These are phyloP conservation scores for Arachis monticola DNA, from an alignment of 331 rosid species.

Conservation along the genomic window DNA sequence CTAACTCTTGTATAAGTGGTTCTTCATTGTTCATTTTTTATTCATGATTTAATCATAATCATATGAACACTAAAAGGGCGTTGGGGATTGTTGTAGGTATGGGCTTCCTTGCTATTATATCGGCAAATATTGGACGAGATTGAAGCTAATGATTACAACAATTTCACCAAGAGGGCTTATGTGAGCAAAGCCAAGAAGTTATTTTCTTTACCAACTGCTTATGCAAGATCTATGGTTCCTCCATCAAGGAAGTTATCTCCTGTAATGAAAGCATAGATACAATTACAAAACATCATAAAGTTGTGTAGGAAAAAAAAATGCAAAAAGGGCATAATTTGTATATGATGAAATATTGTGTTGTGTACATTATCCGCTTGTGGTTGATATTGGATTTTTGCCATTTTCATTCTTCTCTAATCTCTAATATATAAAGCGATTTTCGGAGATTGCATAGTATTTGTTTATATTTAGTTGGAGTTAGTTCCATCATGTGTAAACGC, in stretches of 20 bases:
- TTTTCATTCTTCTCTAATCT: neutral
- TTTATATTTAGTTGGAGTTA: neutral
- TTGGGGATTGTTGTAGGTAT: slow-evolving; percentile 60
- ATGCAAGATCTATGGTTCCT: slow-evolving; percentile 55
- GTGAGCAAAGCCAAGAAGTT: slow-evolving; percentile 83
- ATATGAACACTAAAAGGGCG: slow-evolving; percentile 13
- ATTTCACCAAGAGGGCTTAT: slow-evolving; percentile 80
- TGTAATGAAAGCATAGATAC: slow-evolving; percentile 36
- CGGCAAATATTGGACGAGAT: slow-evolving; percentile 83
- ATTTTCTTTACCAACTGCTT: slow-evolving; percentile 72
- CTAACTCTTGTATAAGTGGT: neutral
- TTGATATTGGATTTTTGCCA: neutral
- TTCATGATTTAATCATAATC: neutral
- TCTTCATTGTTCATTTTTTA: neutral
- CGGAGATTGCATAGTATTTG: neutral
- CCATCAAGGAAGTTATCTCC: slow-evolving; percentile 51
- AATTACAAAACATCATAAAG: neutral
- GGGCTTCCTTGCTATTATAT: slow-evolving; percentile 77
- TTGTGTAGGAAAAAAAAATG: slow-evolving; percentile 20
- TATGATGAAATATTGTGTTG: slow-evolving; percentile 31
- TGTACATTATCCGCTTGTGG: slow-evolving; percentile 33
- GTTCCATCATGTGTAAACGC: neutral
- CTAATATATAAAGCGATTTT: neutral
- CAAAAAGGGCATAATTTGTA: slow-evolving; percentile 37
- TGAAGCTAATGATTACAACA: slow-evolving; percentile 87